These are phyloP conservation scores for Heritiera littoralis DNA, from an alignment of 345 rosid species.

Conservation along the genomic window DNA sequence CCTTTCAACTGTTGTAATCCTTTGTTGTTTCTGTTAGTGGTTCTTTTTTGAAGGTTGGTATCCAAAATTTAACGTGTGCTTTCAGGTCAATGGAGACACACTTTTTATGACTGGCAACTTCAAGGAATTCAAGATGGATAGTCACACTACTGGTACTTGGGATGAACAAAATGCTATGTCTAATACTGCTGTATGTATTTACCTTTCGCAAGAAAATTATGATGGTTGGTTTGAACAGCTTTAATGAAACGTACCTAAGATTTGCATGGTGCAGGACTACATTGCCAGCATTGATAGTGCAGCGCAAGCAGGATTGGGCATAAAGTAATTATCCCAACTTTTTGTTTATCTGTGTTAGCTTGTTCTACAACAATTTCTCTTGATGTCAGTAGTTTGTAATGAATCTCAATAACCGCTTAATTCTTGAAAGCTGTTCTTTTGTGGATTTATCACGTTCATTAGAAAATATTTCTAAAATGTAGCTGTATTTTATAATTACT, in stretches of 20 bases:
- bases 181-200: conserved; percentile 69
- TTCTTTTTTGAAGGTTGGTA: conserved; percentile 17
- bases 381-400: background rate
- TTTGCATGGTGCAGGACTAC: conserved; percentile 64
- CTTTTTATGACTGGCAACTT: conserved; percentile 83
- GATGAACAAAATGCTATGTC: conserved; percentile 81
- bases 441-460: background rate
- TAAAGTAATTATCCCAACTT: conserved; percentile 56
- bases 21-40: conserved; percentile 3
- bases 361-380: background rate
- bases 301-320: conserved; percentile 56
- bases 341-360: background rate
- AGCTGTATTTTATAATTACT: background rate
- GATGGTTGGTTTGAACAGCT: conserved; percentile 5
- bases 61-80: conserved; percentile 22
- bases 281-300: conserved; percentile 78
- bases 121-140: conserved; percentile 84
- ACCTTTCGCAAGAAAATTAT: conserved; percentile 9
- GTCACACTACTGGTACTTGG: conserved; percentile 66
- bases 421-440: background rate
- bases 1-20: background rate
- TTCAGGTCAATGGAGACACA: conserved; percentile 95
- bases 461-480: conserved; percentile 6
- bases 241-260: conserved; percentile 18
- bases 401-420: background rate